phyloP scores from a whole-genome alignment of 2,329 filamentous ascomycete species.

The Fusarium bulbicola region DNA sequence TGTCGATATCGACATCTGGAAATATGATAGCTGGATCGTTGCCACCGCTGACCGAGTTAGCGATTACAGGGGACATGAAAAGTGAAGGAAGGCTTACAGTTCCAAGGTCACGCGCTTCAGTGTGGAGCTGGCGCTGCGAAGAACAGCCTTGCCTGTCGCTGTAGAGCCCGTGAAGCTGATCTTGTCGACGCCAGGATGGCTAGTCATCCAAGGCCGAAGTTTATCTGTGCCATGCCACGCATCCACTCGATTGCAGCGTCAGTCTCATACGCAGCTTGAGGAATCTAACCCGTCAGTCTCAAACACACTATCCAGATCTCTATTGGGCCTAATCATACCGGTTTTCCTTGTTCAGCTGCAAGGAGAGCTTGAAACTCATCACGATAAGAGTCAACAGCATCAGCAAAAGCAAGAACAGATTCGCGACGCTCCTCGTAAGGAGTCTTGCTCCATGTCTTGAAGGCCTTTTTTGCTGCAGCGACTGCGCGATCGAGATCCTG shows the following conservation, averaged over 20 bases:
- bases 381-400: constrained; percentile 30
- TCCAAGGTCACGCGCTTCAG: constrained; percentile 71
- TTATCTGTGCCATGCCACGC: constrained; percentile 45
- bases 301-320: too few species aligned
- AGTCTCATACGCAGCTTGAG: constrained; percentile 39
- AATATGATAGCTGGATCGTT: constrained; percentile 69
- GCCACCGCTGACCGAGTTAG: constrained; percentile 51
- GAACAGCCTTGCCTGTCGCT: constrained; percentile 68
- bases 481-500: constrained; percentile 39
- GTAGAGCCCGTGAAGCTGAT: constrained; percentile 71
- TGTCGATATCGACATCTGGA: constrained; percentile 62
- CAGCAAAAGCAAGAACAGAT: constrained; percentile 37
- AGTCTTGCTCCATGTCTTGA: constrained; percentile 39
- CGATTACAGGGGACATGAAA: accelerated
- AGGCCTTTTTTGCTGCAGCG: constrained; percentile 35
- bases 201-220: constrained; percentile 66
- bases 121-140: constrained; percentile 62
- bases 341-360: constrained; percentile 44
- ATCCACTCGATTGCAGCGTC: constrained; percentile 41
- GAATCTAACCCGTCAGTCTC: not conserved
- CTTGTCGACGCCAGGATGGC: constrained; percentile 67
- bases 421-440: constrained; percentile 32
- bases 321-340: constrained; percentile 15
- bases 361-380: constrained; percentile 37
- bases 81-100: constrained; percentile 44